A percentile compares a stretch with the other conserved stretches of the same genome.
phyloP scores from a whole-genome alignment of 805 yeast species.

The Candida michaelii region DNA sequence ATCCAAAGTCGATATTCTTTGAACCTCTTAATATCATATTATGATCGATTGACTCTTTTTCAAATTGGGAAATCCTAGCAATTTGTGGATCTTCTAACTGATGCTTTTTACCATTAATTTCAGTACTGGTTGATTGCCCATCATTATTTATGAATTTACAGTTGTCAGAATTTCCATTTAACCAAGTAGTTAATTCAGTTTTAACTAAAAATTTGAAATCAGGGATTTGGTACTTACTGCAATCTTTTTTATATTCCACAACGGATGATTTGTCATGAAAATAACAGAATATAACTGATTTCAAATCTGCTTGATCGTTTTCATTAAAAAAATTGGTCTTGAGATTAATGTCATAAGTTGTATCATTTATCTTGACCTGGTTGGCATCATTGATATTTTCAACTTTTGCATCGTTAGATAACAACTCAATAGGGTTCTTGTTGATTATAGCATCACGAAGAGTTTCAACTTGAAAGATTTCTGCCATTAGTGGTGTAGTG shows the following conservation, averaged over 20 bases:
- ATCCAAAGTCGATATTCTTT: constrained; percentile 65
- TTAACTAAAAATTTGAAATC: constrained; percentile 83
- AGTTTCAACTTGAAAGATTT: constrained; percentile 6
- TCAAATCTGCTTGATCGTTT: constrained; percentile 47
- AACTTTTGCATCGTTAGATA: constrained; percentile 1
- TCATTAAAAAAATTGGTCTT: constrained; percentile 58
- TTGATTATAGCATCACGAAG: constrained; percentile 11
- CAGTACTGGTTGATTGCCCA: constrained; percentile 16
- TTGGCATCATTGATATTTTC: constrained; percentile 26
- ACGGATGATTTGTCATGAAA: constrained; percentile 67
- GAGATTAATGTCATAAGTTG: constrained; percentile 37
- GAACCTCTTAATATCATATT: constrained; percentile 64
- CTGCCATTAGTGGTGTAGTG: constrained; percentile 2
- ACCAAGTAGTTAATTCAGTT: constrained; percentile 80
- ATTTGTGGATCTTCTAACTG: constrained; percentile 48
- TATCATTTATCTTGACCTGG: constrained; percentile 30
- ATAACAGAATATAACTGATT: constrained; percentile 78
- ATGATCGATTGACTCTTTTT: constrained; percentile 55
- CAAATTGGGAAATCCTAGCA: constrained; percentile 45
- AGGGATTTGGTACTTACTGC: constrained; percentile 60
- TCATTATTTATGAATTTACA: constrained; percentile 44
- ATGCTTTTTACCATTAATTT: constrained; percentile 12
- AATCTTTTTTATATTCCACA: constrained; percentile 76
- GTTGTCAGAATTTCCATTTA: constrained; percentile 63
- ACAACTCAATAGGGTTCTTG: constrained; percentile 7